A percentile compares a stretch with the other conserved stretches of the same genome.
Evolutionary conservation across 2,329 filamentous ascomycete genomes (phyloP).

Genomic region (Colletotrichum tamarilloi): DNA sequence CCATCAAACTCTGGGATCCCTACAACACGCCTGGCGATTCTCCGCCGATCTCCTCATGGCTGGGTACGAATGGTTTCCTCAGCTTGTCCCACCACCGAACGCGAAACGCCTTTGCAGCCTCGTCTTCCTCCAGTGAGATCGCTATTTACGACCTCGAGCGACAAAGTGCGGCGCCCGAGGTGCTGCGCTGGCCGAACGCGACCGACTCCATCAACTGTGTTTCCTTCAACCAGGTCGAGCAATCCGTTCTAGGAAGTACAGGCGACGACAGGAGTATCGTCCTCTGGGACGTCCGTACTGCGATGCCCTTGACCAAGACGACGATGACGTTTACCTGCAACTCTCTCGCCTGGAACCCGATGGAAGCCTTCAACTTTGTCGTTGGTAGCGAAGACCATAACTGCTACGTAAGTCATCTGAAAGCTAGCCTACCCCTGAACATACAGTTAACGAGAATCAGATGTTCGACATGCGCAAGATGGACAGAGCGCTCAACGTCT

Average conservation of each 20-base stretch:
- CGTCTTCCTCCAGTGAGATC: conserved; percentile 80
- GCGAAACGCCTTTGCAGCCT: conserved; percentile 81
- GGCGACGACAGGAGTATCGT: conserved; percentile 88
- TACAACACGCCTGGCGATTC: conserved; percentile 77
- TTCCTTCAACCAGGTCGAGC: conserved; percentile 94
- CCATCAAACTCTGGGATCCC: conserved; percentile 92
- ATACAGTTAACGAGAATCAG: not conserved
- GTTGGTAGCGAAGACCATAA: conserved; percentile 96
- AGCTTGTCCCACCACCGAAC: conserved; percentile 85
- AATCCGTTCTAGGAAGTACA: conserved; percentile 86
- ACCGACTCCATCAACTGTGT: conserved; percentile 91
- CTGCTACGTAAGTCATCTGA: conserved; percentile 55
- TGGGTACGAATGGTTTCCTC: conserved; percentile 70
- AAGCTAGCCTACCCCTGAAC: not conserved
- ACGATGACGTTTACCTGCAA: conserved; percentile 87
- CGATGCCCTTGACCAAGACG: conserved; percentile 83
- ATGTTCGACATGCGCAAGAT: conserved; percentile 95
- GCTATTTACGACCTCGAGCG: conserved; percentile 90
- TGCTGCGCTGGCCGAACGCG: conserved; percentile 86
- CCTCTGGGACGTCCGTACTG: conserved; percentile 91
- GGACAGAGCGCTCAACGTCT: conserved; percentile 85
- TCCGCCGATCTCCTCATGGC: conserved; percentile 84
- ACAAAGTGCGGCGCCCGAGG: conserved; percentile 83
- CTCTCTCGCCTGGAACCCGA: conserved; percentile 90
- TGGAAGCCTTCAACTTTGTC: conserved; percentile 96